phyloP scores from a whole-genome alignment of 257 asterid species.

The Penstemon barbatus region DNA sequence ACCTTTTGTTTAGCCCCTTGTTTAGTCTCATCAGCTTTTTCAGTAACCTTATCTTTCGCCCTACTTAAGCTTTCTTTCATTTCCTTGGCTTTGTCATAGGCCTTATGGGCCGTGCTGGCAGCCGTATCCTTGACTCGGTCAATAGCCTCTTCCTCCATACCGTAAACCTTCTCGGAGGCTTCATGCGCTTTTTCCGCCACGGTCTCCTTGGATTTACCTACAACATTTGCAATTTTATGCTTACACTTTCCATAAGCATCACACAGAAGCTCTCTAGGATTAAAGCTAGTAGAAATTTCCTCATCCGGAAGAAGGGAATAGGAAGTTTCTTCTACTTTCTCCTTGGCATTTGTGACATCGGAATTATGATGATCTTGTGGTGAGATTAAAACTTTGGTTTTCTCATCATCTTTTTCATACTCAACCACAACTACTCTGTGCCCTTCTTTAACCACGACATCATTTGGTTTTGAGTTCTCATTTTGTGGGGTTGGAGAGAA shows the following conservation, averaged over 20 bases:
- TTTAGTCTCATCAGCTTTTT: neutral
- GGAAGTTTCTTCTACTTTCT: neutral
- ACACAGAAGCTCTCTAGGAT: conserved; percentile 53
- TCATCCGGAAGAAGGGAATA: neutral
- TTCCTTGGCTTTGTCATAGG: conserved; percentile 18
- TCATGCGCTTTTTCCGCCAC: too few species aligned
- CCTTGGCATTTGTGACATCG: conserved; percentile 1
- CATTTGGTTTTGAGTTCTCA: conserved; percentile 22
- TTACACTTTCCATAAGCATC: conserved; percentile 57
- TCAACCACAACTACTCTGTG: conserved; percentile 62
- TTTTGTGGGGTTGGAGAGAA: conserved; percentile 44
- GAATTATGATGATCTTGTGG: conserved; percentile 37
- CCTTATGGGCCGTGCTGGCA: neutral
- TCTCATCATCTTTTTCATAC: conserved; percentile 45
- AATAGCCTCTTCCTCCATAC: conserved; percentile 25
- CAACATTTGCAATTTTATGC: conserved; percentile 36
- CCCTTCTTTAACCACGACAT: conserved; percentile 53
- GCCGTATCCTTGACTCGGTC: conserved; percentile 24
- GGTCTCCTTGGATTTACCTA: conserved; percentile 40
- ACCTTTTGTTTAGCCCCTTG: conserved; percentile 21
- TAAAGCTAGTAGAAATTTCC: conserved; percentile 11
- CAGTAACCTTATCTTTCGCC: conserved; percentile 23
- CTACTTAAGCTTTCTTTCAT: conserved; percentile 27
- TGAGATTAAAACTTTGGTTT: conserved; percentile 54
- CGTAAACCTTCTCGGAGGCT: neutral